phyloP scores from a whole-genome alignment of 345 rosid genomes.

The Geranium rotundifolium region DNA sequence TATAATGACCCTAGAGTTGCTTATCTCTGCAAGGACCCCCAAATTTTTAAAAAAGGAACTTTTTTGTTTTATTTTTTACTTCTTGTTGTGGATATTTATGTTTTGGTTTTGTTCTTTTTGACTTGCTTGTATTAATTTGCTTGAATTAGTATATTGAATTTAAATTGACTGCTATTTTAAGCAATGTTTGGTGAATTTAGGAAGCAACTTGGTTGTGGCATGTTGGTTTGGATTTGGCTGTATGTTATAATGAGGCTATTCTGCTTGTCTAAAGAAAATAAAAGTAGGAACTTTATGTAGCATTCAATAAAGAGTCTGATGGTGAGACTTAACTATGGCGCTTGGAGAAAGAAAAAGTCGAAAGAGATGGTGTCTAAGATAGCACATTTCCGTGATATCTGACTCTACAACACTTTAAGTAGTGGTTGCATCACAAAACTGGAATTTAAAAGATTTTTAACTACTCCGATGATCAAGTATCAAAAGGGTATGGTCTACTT shows the following conservation, averaged over 20 bases:
- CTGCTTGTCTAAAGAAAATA: no score
- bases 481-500: no score
- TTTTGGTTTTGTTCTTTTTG: neutral
- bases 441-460: no score
- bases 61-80: neutral
- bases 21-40: constrained; percentile 54
- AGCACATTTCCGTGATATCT: no score
- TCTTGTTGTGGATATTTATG: neutral
- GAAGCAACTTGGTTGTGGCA: neutral
- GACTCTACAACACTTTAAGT: no score
- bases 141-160: neutral
- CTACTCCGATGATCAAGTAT: no score
- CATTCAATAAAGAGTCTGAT: no score
- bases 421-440: no score
- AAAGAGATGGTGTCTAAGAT: no score
- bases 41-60: neutral
- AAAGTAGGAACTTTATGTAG: no score
- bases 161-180: neutral
- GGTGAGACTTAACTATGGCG: no score
- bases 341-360: no score
- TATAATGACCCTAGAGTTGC: constrained; percentile 49
- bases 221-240: neutral
- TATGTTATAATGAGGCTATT: neutral
- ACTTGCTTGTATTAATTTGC: neutral
- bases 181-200: neutral